Evolutionary conservation across 2,329 filamentous ascomycete genomes (phyloP).

Genomic region (Teratosphaeriaceae sp.): DNA sequence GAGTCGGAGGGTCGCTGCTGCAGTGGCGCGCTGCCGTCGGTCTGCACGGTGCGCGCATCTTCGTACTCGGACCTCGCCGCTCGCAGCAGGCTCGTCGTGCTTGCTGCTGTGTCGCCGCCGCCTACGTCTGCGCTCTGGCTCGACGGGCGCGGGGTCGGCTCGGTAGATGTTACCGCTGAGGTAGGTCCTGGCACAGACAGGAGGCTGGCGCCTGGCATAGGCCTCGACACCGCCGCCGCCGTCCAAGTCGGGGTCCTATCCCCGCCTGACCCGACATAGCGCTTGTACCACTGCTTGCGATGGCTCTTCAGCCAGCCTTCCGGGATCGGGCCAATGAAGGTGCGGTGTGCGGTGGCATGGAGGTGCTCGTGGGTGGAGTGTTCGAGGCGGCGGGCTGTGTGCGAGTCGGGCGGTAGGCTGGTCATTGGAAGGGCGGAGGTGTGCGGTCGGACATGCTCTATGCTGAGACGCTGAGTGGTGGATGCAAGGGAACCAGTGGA

Average conservation of each 20-base stretch:
- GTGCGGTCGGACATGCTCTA: too few relatives aligned
- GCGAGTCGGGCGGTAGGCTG: too few relatives aligned
- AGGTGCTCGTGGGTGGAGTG: slow-evolving; percentile 57
- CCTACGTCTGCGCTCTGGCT: slow-evolving; percentile 12
- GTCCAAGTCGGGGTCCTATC: slow-evolving; percentile 22
- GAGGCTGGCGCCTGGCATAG: too few relatives aligned
- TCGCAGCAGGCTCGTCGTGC: slow-evolving; percentile 23
- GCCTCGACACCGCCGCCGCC: too few relatives aligned
- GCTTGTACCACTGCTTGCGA: slow-evolving; percentile 56
- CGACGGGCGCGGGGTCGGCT: slow-evolving; percentile 9
- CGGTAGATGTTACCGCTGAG: slow-evolving; percentile 1
- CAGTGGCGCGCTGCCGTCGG: slow-evolving; percentile 3
- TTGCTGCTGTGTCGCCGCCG: slow-evolving; percentile 14
- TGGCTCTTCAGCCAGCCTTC: slow-evolving; percentile 59
- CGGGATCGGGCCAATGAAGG: slow-evolving; percentile 60
- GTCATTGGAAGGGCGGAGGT: too few relatives aligned
- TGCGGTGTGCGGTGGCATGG: slow-evolving; percentile 54
- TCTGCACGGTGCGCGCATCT: not conserved
- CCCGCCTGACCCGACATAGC: slow-evolving; percentile 36
- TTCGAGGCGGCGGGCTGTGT: slow-evolving; percentile 38
- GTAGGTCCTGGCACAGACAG: not conserved
- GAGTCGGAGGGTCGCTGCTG: slow-evolving; percentile 8
- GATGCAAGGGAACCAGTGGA: too few relatives aligned
- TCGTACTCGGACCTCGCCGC: not conserved
- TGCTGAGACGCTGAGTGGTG: too few relatives aligned